Base-by-base conservation (phyloP, 306 rosid species). In the Hippophae tibetana region DNA sequence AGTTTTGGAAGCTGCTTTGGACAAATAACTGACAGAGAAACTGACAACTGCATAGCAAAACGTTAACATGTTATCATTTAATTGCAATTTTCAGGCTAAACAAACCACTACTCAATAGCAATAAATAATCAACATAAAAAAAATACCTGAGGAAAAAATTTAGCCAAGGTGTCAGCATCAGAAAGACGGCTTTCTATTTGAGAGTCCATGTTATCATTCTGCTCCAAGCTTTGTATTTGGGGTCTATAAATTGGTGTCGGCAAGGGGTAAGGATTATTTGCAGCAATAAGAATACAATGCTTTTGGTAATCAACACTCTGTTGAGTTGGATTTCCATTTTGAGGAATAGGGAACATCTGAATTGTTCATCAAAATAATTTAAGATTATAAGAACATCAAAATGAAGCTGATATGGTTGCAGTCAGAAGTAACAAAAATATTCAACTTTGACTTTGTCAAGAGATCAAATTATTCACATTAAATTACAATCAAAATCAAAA, bases 121-220 rank as follows among this genome's bases (percentile, higher is more conserved):
- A 66, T 65, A 53, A 49, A 49, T 31, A 46, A 13, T 13, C 18
- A 31, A 54, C 44, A 55, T 58, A 7, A 46, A 54, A 7, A 65
- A 56, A 43, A 48, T 73, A 88, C 99, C 84, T 80, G 95, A 38
- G 90, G 56, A 84, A 86, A 92, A 69, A 81, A 85, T 80, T 86
- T 86, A 74, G 97, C 95, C 66, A 92, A 89, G 73, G 90, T 82
- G 69, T 88, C 97, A 13, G 95, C 96, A 61, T 82, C 96, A 76
- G 83, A 79, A 56, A 84, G 67, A 69, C 74, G 82, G 52, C 69
- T 88, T 76, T 86, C 96, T 4, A 78, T 54, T 64, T 85, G 89
- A 12, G 79, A 63, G 11, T 88, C 99, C 62, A 77, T 72, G 67
- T 72, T 74, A 72, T 92, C 97, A 72, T 68, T 78, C 71, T 88